Evolutionary conservation across 2,329 filamentous ascomycete species (phyloP).

Genomic region (Zymoseptoria passerinii): DNA sequence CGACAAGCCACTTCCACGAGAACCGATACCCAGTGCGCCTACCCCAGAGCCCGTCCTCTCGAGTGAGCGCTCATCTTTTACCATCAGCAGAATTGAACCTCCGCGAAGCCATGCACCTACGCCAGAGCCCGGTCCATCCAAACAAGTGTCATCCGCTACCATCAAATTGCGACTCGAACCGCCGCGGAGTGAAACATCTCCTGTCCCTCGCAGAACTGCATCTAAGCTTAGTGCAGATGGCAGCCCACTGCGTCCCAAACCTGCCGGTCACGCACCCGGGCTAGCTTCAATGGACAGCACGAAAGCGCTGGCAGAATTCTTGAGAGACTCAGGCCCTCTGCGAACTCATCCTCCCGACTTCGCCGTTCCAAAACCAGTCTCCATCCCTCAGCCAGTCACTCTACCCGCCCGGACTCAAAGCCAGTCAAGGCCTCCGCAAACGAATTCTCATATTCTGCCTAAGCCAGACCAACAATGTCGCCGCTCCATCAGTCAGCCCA

Average conservation of each 20-base stretch:
- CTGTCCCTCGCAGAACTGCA: neutral
- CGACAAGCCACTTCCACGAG: constrained; percentile 17
- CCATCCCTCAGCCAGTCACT: neutral
- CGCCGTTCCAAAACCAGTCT: neutral
- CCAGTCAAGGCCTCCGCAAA: constrained; percentile 1
- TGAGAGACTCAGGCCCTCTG: constrained; percentile 17
- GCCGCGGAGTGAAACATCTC: neutral
- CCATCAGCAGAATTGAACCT: constrained; percentile 14
- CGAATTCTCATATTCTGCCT: constrained; percentile 1
- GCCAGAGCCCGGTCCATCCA: neutral
- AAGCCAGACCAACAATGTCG: constrained; percentile 2
- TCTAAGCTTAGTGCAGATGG: constrained; percentile 4
- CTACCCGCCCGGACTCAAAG: constrained; percentile 9
- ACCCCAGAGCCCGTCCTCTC: constrained; percentile 18
- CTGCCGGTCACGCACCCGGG: constrained; percentile 8
- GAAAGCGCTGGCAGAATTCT: constrained; percentile 19
- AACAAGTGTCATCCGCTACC: neutral
- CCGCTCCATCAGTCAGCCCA: constrained; percentile 9
- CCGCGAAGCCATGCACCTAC: constrained; percentile 14
- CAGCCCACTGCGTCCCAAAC: constrained; percentile 8
- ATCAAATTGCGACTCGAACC: neutral
- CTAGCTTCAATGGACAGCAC: constrained; percentile 7
- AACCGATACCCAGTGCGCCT: constrained; percentile 9
- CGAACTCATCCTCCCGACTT: constrained; percentile 21
- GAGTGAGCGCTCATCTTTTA: constrained; percentile 4